These are phyloP conservation scores for Parathielavia hyrcaniae DNA, from an alignment of 495 filamentous ascomycete genomes.

Conservation along the genomic window DNA sequence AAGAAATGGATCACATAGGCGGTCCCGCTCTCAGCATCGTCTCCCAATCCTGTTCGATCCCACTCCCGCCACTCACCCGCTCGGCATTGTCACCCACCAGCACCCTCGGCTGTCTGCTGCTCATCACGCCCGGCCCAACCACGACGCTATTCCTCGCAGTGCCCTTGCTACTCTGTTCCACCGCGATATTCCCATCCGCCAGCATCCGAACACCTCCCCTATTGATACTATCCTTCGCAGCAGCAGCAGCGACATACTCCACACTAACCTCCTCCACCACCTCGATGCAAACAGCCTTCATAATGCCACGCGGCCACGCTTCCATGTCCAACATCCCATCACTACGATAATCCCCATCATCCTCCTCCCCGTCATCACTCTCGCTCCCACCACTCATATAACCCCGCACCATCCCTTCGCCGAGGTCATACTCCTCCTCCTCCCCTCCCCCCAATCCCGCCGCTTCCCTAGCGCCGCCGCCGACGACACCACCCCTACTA, in stretches of 20 bases:
- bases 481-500: not conserved
- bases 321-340: conserved; percentile 10
- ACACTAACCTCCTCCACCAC: conserved; percentile 34
- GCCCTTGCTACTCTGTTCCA: not conserved
- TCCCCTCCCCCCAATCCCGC: not conserved
- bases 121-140: not conserved
- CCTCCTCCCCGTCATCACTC: not conserved
- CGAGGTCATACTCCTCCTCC: conserved; percentile 14
- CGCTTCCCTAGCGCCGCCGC: conserved; percentile 11
- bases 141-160: not conserved
- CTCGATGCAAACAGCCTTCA: conserved; percentile 40
- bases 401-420: not conserved
- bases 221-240: not conserved
- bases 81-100: not conserved
- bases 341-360: not conserved
- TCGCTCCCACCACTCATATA: not conserved
- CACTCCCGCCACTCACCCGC: conserved; percentile 19
- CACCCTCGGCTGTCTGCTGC: not conserved
- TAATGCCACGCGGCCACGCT: conserved; percentile 34
- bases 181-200: not conserved
- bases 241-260: conserved; percentile 16
- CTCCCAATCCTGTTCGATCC: conserved; percentile 29
- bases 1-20: conserved; percentile 8
- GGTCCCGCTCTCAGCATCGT: conserved; percentile 26
- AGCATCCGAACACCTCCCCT: not conserved